phyloP scores from a whole-genome alignment of 2,329 filamentous ascomycete species.

The Atkinsonella hypoxylon region DNA sequence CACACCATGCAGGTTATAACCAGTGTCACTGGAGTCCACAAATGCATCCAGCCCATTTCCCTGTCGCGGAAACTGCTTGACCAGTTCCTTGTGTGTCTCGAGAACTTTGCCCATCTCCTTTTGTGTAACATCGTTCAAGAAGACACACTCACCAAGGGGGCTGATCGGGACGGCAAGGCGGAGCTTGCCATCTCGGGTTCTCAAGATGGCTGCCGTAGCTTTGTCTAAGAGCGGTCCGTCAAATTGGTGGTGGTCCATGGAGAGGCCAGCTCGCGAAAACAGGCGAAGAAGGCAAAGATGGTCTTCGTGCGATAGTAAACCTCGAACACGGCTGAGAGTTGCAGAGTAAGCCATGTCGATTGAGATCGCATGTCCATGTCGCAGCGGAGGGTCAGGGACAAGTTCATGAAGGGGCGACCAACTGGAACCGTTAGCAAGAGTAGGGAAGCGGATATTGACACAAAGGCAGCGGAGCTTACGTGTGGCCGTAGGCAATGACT shows the following conservation, averaged over 20 bases:
- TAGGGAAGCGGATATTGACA: too few species aligned
- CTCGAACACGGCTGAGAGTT: slow-evolving; percentile 52
- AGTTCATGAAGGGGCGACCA: slow-evolving; percentile 65
- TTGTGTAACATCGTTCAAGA: slow-evolving; percentile 53
- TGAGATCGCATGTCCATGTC: slow-evolving; percentile 62
- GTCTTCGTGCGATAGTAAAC: slow-evolving; percentile 46
- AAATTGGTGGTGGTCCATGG: slow-evolving; percentile 60
- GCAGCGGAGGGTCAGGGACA: slow-evolving; percentile 53
- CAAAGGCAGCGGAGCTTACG: slow-evolving; percentile 26
- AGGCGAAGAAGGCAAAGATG: slow-evolving; percentile 51
- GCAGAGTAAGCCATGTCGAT: slow-evolving; percentile 69
- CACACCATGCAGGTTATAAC: slow-evolving; percentile 30
- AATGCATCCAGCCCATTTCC: slow-evolving; percentile 58
- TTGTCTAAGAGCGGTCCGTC: slow-evolving; percentile 52
- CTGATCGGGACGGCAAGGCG: slow-evolving; percentile 53
- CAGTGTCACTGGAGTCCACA: slow-evolving; percentile 58
- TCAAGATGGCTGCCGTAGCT: slow-evolving; percentile 56
- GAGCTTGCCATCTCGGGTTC: slow-evolving; percentile 57
- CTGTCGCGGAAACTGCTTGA: slow-evolving; percentile 48
- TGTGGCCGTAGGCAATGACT: slow-evolving; percentile 64
- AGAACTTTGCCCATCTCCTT: slow-evolving; percentile 52
- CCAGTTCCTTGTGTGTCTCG: slow-evolving; percentile 49
- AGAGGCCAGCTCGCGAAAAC: slow-evolving; percentile 58
- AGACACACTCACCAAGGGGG: slow-evolving; percentile 53
- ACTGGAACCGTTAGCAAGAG: slow-evolving; percentile 17